Conservation (phyloP, 1,284 basidiomycete genomes). For the Neotropicomus parvogracilis region DNA sequence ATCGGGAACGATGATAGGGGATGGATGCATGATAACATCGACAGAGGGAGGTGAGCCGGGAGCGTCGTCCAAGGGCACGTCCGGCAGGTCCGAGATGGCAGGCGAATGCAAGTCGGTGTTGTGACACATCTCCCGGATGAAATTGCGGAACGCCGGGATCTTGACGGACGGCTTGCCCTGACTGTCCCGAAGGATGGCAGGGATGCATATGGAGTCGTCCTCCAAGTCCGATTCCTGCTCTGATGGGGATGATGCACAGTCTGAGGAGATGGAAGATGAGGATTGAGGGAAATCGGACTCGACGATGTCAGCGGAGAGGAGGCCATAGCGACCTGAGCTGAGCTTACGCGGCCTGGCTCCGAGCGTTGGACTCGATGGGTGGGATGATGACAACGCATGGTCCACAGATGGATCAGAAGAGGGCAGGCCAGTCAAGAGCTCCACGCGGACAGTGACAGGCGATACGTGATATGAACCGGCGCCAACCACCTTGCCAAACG, state of each 20-base stretch:
- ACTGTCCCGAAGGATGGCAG: constrained; percentile 18
- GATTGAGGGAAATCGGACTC: constrained; percentile 35
- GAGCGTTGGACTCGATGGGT: constrained; percentile 15
- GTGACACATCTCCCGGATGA: constrained; percentile 31
- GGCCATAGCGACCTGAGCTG: constrained; percentile 50
- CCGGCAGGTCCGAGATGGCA: constrained; percentile 8
- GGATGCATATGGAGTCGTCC: constrained; percentile 36
- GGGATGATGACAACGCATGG: constrained; percentile 1
- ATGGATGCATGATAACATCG: constrained; percentile 18
- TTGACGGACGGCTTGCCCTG: constrained; percentile 21
- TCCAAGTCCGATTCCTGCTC: constrained; percentile 56
- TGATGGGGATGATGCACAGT: constrained; percentile 28
- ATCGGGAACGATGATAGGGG: constrained; percentile 18
- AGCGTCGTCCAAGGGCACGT: constrained; percentile 11
- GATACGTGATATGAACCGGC: constrained; percentile 52
- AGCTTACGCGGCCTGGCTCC: constrained; percentile 20
- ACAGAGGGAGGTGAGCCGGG: constrained; percentile 13
- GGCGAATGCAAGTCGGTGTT: constrained; percentile 11
- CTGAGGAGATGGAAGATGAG: constrained; percentile 35
- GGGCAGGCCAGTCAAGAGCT: constrained; percentile 43
- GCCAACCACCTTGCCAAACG: constrained; percentile 70
- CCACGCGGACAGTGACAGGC: constrained; percentile 56
- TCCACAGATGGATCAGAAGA: constrained; percentile 7
- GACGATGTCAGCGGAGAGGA: constrained; percentile 39
- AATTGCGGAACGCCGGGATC: constrained; percentile 33